Percentiles rank a stretch among this genome's conserved stretches.
phyloP scores from a whole-genome alignment of 2,329 filamentous ascomycete genomes.

The Akanthomyces lecanii region DNA sequence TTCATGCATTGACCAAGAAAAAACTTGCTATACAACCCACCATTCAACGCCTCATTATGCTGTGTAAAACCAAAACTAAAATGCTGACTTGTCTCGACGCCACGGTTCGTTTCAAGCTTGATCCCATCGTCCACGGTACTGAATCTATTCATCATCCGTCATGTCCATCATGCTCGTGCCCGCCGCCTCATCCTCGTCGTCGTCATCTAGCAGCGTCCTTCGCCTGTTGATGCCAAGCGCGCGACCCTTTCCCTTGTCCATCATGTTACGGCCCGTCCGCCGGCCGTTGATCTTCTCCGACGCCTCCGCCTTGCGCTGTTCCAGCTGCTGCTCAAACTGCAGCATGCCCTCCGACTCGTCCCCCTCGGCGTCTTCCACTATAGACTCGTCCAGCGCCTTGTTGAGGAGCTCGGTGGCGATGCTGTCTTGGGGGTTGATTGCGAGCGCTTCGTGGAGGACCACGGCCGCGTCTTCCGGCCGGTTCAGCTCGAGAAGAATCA shows the following conservation, averaged over 20 bases:
- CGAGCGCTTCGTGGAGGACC: constrained; percentile 78
- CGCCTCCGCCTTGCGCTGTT: constrained; percentile 43
- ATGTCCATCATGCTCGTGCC: constrained; percentile 52
- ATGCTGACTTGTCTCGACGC: neutral
- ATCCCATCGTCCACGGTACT: neutral
- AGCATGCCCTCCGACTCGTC: constrained; percentile 45
- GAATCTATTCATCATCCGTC: constrained; percentile 47
- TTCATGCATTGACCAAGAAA: neutral
- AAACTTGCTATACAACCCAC: neutral
- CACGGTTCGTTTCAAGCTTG: neutral
- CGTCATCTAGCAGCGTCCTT: constrained; percentile 32
- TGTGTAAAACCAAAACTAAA: neutral
- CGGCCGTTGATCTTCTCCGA: constrained; percentile 33
- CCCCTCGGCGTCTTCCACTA: constrained; percentile 40
- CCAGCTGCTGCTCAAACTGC: constrained; percentile 51
- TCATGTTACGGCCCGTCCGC: constrained; percentile 24
- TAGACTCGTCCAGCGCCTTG: constrained; percentile 64
- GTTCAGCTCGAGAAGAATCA: constrained; percentile 76
- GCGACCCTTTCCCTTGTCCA: constrained; percentile 45
- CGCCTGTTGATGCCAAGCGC: constrained; percentile 30
- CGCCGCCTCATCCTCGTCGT: constrained; percentile 31
- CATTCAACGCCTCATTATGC: constrained; percentile 11
- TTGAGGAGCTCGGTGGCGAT: constrained; percentile 75
- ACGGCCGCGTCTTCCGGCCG: constrained; percentile 72
- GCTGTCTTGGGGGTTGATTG: constrained; percentile 73